Conservation (phyloP, 768 basidiomycete species). For the Lactarius akahatsu region DNA sequence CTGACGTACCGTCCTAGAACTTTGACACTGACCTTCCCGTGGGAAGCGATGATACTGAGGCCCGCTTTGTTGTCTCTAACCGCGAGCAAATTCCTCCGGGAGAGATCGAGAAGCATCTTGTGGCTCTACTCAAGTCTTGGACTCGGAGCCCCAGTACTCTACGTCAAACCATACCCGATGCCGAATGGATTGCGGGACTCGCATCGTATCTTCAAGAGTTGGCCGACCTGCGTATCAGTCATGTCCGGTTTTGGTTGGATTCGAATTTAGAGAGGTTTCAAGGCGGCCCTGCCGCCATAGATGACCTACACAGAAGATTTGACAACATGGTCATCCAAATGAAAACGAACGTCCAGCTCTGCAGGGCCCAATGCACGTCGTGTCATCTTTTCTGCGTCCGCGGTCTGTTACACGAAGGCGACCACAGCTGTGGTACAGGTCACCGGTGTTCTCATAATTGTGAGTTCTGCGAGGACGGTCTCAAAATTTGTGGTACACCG, state of each 20-base stretch:
- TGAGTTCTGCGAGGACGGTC: conserved; percentile 41
- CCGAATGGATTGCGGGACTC: conserved; percentile 43
- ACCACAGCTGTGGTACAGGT: conserved; percentile 50
- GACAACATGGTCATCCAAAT: conserved; percentile 46
- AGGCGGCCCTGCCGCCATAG: conserved; percentile 43
- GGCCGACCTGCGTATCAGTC: conserved; percentile 44
- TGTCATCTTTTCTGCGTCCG: conserved; percentile 54
- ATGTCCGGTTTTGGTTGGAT: conserved; percentile 52
- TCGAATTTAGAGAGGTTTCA: conserved; percentile 50
- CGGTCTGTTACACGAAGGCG: conserved; percentile 42
- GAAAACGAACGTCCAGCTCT: conserved; percentile 47
- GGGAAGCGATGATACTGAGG: conserved; percentile 38
- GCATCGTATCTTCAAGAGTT: conserved; percentile 41
- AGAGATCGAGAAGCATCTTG: conserved; percentile 32
- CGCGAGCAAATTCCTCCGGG: conserved; percentile 26
- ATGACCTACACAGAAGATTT: conserved; percentile 45
- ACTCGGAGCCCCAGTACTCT: conserved; percentile 27
- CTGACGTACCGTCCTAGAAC: conserved; percentile 39
- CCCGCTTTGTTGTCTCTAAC: conserved; percentile 38
- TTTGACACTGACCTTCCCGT: conserved; percentile 49
- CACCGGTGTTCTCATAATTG: conserved; percentile 49
- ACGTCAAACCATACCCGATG: conserved; percentile 41
- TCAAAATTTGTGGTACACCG: conserved; percentile 47
- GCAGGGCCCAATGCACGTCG: conserved; percentile 44
- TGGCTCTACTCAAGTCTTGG: conserved; percentile 35